Evolutionary conservation across 805 yeast species (phyloP).

Genomic region (Martiniozyma abietophila): DNA sequence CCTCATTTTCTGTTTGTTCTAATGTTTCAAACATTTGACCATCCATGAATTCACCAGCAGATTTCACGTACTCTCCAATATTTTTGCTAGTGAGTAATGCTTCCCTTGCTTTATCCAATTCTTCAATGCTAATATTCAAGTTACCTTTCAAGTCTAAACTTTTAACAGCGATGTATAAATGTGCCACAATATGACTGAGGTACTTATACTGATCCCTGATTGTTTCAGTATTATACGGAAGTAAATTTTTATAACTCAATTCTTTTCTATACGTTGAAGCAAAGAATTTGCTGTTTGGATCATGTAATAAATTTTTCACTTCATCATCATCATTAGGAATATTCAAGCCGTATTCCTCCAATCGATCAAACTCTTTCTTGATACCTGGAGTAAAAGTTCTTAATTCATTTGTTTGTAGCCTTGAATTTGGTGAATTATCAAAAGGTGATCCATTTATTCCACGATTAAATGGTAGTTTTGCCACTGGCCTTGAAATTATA

Average conservation of each 20-base stretch:
- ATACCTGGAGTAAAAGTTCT: conserved; percentile 4
- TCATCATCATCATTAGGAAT: conserved; percentile 41
- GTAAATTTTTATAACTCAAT: conserved; percentile 15
- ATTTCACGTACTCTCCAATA: conserved; percentile 43
- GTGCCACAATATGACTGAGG: conserved; percentile 69
- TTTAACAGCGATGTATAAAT: conserved; percentile 67
- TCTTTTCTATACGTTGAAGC: conserved; percentile 18
- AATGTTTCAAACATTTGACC: conserved; percentile 25
- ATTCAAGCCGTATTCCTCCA: conserved; percentile 39
- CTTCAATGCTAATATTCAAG: conserved; percentile 57
- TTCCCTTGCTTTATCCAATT: conserved; percentile 37
- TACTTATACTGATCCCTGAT: conserved; percentile 63
- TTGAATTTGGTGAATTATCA: conserved; percentile 3
- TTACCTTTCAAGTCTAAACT: conserved; percentile 69
- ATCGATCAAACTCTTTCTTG: conserved; percentile 16
- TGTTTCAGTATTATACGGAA: conserved; percentile 72
- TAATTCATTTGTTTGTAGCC: conserved; percentile 6
- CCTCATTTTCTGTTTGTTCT: conserved; percentile 21
- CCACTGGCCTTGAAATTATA: conserved; percentile 7
- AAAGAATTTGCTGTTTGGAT: conserved; percentile 18
- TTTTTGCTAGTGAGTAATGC: conserved; percentile 23
- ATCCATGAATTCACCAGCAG: conserved; percentile 31
- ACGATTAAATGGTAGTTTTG: too few relatives aligned
- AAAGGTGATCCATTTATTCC: too few relatives aligned
- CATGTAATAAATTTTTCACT: conserved; percentile 17